Evolutionary conservation across 2,329 filamentous ascomycete species (phyloP), one percentile per base, ranked within the genome.

Genomic region (Aureobasidium sp.): DNA sequence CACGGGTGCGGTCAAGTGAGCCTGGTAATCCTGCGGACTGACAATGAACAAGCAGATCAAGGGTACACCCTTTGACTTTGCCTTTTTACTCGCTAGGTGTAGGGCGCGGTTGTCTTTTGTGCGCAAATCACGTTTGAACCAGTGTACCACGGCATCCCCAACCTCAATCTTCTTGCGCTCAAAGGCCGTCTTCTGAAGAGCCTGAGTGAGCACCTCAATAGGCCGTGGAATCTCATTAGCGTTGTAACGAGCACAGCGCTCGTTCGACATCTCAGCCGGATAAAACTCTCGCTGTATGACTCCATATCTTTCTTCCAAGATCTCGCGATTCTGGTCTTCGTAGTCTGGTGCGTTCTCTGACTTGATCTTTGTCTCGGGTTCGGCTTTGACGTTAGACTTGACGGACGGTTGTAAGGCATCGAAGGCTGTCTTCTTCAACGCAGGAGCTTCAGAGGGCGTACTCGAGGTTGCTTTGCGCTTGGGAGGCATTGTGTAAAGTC

Each of bases 121-220:
- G 3, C 91, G 82, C 55, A 96, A 75, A 71, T 96, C 92, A 69
- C 83, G 85, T 75, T 94, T 95, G 78, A 93, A 96, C 91, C 91
- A 96, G 74, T 96, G 90, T 0, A 96, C 83, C 0, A 96, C 87
- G 0, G 86, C 84, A 30, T 83, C 77, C 34, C 83, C 82, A 0
- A 80, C 76, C 1, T 75, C 64, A 13, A 88, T 79, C 1, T 76
- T 73, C 32, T 79, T 76, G 9, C 89, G 81, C 39, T 74, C 71
- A 0, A 74, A 67, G 2, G 78, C 74, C 0, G 90, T 94, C 2
- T 86, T 82, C 29, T 79, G 71, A 5, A 91, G 78, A 0, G 86
- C 85, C 0, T 77, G 72, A 6, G 84, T 72, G 2, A 96, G 79
- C 0, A 82, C 73, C 67, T 91, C 85, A 25, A 95, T 88, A 0